Conservation (phyloP, 805 yeast genomes). For the Cyberlindnera sargentensis region DNA sequence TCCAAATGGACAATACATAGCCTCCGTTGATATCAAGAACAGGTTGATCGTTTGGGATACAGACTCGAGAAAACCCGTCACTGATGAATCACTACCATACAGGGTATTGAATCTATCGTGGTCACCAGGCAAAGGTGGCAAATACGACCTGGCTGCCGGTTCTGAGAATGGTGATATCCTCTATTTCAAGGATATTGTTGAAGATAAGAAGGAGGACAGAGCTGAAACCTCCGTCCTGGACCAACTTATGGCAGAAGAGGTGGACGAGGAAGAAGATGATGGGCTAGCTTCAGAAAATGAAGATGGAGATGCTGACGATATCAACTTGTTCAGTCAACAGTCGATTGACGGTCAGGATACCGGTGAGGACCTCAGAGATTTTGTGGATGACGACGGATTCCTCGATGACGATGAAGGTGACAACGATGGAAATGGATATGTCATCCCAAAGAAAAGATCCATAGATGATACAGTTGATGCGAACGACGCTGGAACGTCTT, state of each 20-base stretch:
- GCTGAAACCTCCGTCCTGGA: constrained; percentile 8
- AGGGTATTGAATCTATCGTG: constrained; percentile 29
- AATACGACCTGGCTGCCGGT: constrained; percentile 26
- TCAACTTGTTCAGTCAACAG: constrained; percentile 19
- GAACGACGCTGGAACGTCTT: constrained; percentile 1
- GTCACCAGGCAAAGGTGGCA: constrained; percentile 21
- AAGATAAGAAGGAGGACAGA: constrained; percentile 16
- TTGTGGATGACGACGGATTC: constrained; percentile 43
- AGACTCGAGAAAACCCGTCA: constrained; percentile 26
- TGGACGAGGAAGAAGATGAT: constrained; percentile 18
- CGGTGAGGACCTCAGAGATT: constrained; percentile 26
- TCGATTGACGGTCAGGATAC: constrained; percentile 18
- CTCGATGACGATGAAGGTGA: constrained; percentile 57
- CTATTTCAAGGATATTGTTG: constrained; percentile 22
- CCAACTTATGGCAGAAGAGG: constrained; percentile 22
- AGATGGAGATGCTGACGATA: constrained; percentile 24
- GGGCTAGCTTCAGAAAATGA: constrained; percentile 17
- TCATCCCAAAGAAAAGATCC: constrained; percentile 18
- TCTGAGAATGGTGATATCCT: constrained; percentile 36
- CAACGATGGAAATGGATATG: constrained; percentile 47
- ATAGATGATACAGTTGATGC: constrained; percentile 8
- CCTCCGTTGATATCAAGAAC: constrained; percentile 48
- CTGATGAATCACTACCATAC: constrained; percentile 24
- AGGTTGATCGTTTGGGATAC: constrained; percentile 52
- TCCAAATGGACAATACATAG: constrained; percentile 53